Conservation (phyloP, 805 yeast species). For the Saccharomycopsis sp. region DNA sequence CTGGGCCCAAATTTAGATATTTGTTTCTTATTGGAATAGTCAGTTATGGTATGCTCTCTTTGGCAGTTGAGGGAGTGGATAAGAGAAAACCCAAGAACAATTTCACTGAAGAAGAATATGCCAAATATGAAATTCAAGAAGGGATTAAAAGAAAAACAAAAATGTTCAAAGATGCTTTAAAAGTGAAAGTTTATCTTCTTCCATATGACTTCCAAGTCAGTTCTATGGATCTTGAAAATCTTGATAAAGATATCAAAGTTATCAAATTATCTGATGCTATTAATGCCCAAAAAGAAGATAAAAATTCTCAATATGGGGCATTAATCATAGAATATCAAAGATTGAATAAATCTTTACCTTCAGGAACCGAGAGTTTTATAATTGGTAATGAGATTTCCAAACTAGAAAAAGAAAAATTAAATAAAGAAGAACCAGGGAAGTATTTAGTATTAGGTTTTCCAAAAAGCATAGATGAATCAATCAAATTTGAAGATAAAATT, state of each 20-base stretch:
- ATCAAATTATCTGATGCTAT: neutral
- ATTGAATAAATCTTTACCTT: conserved; percentile 4
- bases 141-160: conserved; percentile 13
- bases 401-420: conserved; percentile 2
- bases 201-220: neutral
- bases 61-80: conserved; percentile 22
- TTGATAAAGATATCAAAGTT: neutral
- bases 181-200: neutral
- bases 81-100: conserved; percentile 21
- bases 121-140: conserved; percentile 5
- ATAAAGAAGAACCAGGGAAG: neutral
- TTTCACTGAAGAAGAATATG: conserved; percentile 22
- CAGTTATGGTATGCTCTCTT: conserved; percentile 25
- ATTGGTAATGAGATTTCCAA: no score
- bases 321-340: conserved; percentile 8
- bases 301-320: conserved; percentile 12
- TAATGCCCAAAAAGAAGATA: conserved; percentile 4
- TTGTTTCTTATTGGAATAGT: conserved; percentile 21
- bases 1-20: neutral
- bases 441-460: conserved; percentile 13
- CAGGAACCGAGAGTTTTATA: no score
- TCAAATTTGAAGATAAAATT: conserved; percentile 17
- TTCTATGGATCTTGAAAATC: neutral
- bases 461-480: conserved; percentile 10
- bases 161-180: conserved; percentile 3